Evolutionary conservation across 176 grass and related monocot species (phyloP).

Genomic region (Avena sativa): DNA sequence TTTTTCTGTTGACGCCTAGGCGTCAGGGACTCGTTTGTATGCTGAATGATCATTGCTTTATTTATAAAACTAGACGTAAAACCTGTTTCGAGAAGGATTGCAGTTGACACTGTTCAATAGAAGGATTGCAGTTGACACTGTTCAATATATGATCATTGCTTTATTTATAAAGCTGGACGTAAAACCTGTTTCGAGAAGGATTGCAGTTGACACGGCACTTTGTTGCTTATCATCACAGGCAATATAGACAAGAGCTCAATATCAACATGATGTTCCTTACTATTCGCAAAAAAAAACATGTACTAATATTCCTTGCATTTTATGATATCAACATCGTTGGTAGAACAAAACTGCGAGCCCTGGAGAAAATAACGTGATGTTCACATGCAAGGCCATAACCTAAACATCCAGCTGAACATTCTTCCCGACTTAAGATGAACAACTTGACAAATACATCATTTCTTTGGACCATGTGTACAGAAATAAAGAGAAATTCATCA

Average conservation of each 20-base stretch:
- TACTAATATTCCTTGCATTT: background rate
- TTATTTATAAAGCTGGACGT: too few relatives aligned
- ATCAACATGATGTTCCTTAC: background rate
- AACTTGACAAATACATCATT: background rate
- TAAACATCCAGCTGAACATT: background rate
- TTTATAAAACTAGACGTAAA: too few relatives aligned
- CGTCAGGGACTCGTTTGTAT: too few relatives aligned
- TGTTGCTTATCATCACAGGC: background rate
- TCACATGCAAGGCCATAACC: background rate
- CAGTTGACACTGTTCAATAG: too few relatives aligned
- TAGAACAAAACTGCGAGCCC: background rate
- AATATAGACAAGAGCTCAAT: background rate
- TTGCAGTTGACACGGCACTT: too few relatives aligned
- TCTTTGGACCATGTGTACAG: background rate
- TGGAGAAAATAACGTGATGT: background rate
- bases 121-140: too few relatives aligned
- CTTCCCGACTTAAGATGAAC: background rate
- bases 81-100: too few relatives aligned
- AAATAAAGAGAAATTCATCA: background rate
- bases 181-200: too few relatives aligned
- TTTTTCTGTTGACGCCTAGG: too few relatives aligned
- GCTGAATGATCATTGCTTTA: too few relatives aligned
- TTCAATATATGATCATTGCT: too few relatives aligned
- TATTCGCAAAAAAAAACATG: too few relatives aligned
- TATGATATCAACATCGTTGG: background rate